Percentiles rank a stretch among this genome's conserved stretches.
phyloP scores from a whole-genome alignment of 2,329 filamentous ascomycete species.

The Ophiocordyceps robertsii region DNA sequence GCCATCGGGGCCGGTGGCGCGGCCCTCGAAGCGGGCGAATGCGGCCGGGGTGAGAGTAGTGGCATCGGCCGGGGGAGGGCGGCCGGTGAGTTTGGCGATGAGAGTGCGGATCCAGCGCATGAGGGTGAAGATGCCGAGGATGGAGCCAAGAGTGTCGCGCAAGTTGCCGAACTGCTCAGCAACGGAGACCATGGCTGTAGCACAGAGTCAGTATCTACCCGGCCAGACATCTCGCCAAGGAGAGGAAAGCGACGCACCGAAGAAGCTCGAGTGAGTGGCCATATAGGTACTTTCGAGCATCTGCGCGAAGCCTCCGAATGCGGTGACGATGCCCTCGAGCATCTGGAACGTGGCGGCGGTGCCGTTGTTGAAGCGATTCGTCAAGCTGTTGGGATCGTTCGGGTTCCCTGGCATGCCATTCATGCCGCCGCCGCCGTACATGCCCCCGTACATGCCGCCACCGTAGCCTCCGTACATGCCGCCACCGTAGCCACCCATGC shows the following conservation, averaged over 20 bases:
- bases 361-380: constrained; percentile 88
- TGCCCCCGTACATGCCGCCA: constrained; percentile 29
- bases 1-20: constrained; percentile 45
- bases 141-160: constrained; percentile 81
- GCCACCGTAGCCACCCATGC: constrained; percentile 11
- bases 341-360: constrained; percentile 97
- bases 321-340: constrained; percentile 91
- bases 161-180: constrained; percentile 94
- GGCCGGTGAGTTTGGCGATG: constrained; percentile 83
- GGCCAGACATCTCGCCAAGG: neutral
- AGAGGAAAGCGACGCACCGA: constrained; percentile 47
- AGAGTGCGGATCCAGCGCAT: constrained; percentile 90
- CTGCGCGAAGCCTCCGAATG: constrained; percentile 94
- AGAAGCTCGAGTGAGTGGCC: constrained; percentile 98
- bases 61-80: constrained; percentile 77
- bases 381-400: constrained; percentile 86
- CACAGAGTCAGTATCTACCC: constrained; percentile 2
- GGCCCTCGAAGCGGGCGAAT: constrained; percentile 80
- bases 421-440: constrained; percentile 19
- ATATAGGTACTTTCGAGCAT: constrained; percentile 99
- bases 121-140: constrained; percentile 88
- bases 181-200: constrained; percentile 85
- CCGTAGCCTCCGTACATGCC: constrained; percentile 26
- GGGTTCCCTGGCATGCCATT: constrained; percentile 28
- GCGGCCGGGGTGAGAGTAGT: constrained; percentile 78